Base-by-base conservation (phyloP, 139 green algal species). In the Raphidocelis subcapitata region DNA sequence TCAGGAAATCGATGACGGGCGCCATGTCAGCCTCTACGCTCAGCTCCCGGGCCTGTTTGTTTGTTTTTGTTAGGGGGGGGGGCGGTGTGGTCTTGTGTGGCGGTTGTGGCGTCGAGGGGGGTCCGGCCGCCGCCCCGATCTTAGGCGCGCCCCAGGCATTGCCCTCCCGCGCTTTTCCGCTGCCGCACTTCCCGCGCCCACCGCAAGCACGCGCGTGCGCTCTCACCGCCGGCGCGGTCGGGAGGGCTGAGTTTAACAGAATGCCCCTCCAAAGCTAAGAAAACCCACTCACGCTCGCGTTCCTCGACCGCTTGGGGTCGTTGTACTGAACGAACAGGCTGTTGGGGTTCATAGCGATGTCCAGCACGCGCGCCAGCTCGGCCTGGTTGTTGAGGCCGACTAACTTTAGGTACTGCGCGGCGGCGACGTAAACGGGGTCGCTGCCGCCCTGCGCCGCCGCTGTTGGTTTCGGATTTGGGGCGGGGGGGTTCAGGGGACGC, bases 311-410 rank as follows among this genome's bases (percentile, higher is more conserved):
- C 47, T 81, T 81, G 26, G 72, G 69, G 69, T 81, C 71, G 33
- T 66, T 79, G 37, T 80, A 81, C n/a, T 72, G 56, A 12, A 76
- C 69, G 63, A 91, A 94, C 31, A 96, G 65, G 0, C 77, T 89
- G 69, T 94, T 88, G 23, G 88, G 88, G 72, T 96, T 96, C 80
- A 91, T 96, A n/a, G 87, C 74, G 26, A 92, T 86, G 62, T 93
- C 86, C 37, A 92, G 55, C 5, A 92, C 68, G 37, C 86, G 80
- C 0, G 83, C 81, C 35, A 94, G 77, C 35, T 94, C 90, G 52
- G 89, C 69, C 47, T 67, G 66, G 69, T 82, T 88, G 10, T 59
- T 74, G 35, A 90, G 83, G 26, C 84, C 87, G 15, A 91, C 77
- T 0, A 65, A 62, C 23, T 73, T 72, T 2, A 91, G 70, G 57